Evolutionary conservation across 805 yeast genomes (phyloP), one percentile per base, ranked within the genome.

Genomic region (Yarrowia hollandica): DNA sequence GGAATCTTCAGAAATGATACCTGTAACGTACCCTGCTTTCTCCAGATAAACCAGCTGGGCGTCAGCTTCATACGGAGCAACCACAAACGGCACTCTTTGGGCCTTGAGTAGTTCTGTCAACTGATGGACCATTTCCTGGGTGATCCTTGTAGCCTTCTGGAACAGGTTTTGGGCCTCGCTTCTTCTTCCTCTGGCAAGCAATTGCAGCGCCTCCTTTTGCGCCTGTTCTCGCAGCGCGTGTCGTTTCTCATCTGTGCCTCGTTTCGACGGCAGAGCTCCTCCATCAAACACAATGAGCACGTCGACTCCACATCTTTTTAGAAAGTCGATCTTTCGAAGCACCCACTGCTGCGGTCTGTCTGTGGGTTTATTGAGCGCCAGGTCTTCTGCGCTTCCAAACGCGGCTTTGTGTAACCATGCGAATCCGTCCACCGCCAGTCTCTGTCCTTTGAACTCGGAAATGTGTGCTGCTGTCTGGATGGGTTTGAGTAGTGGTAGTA

Each of bases 61-160:
- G 70, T 94, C 99, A 0, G 99, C 99, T 73, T 94, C 99, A 69
- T 90, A 94, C 0, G 99, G 99, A 0, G 99, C 98, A 8, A 94
- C 99, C 7, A 94, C 81, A 66, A 81, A 92, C 61, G 77, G 79
- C 50, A 94, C 82, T 1, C 72, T 71, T 44, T 79, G 75, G 12
- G 69, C 64, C 64, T 83, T 83, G 62, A 95, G 77, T 66, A 80
- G 85, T 37, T 85, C 86, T 68, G 91, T 90, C 11, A 92, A 77
- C 11, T 89, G 79, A 65, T 88, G 88, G 5, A 97, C 97, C 94
- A 94, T 90, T 63, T 83, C 82, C 1, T 96, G 90, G 1, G 96
- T 87, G 11, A 94, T 86, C 65, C 86, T 91, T 5, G 96, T 87
- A 34, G 94, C 85, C 70, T 86, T 86, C 71, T 82, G 84, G 67